These are phyloP conservation scores for Aegilops tauschii DNA, from an alignment of 176 grass and related monocot species.

Conservation along the genomic window DNA sequence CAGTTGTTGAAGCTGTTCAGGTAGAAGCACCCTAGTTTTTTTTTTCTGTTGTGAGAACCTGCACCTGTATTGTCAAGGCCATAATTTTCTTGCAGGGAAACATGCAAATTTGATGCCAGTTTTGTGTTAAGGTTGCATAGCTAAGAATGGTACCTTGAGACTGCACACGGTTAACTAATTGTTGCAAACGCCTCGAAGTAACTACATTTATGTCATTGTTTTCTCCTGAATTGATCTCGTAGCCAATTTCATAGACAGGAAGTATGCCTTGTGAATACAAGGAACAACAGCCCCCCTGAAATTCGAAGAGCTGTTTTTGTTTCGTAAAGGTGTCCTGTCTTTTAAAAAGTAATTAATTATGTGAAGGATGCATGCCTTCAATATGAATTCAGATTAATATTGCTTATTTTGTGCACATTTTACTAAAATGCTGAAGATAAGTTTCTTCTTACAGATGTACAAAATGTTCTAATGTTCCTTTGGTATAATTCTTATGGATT, in stretches of 20 bases:
- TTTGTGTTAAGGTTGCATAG: neutral
- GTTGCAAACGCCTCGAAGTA: slow-evolving; percentile 7
- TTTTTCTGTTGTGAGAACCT: neutral
- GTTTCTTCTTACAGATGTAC: neutral
- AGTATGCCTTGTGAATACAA: slow-evolving; percentile 16
- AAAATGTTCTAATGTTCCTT: neutral
- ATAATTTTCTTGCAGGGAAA: neutral
- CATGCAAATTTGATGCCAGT: slow-evolving; percentile 8
- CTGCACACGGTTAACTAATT: neutral
- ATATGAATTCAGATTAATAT: neutral
- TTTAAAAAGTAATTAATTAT: neutral
- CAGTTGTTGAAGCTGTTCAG: slow-evolving; percentile 83
- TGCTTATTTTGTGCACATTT: neutral
- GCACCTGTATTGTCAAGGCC: slow-evolving; percentile 7
- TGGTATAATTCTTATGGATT: neutral
- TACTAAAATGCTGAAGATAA: neutral
- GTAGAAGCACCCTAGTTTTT: slow-evolving; percentile 30
- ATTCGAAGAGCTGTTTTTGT: neutral
- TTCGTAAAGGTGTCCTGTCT: neutral
- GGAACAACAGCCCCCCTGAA: neutral
- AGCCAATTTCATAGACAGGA: neutral
- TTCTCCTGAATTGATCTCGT: neutral
- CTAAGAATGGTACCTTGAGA: neutral
- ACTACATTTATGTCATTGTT: neutral
- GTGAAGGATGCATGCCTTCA: neutral